Evolutionary conservation across 805 yeast genomes (phyloP), one percentile per base, ranked within the genome.

Genomic region (Candida manassasensis): DNA sequence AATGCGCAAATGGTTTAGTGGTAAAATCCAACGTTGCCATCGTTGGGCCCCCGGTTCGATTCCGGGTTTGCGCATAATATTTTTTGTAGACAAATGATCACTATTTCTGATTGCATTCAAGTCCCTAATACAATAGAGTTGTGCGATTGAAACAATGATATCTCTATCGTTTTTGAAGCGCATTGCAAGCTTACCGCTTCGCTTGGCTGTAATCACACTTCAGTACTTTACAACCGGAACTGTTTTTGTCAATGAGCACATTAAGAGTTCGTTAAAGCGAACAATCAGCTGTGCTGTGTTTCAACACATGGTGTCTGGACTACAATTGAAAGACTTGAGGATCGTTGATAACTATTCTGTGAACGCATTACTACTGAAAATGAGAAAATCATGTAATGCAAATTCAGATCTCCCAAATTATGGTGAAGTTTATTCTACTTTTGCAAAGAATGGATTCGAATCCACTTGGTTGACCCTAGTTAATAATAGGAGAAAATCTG

Each of bases 351-450:
- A 7, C 6, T 24, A 24, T 24, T 7, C 27, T 24, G 27, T 11
- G 6, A 24, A 24, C 27, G 9, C 27, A 6, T 24, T 24, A 14
- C 6, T 24, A 6, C 12, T 24, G 27, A 24, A 24, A 24, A n/a
- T 24, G 9, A 24, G 6, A 5, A 6, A 6, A 24, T 11, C 8
- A 6, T 24, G 9, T n/a, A 24, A 24, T 11, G 6, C 27, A 11
- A 7, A 24, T 11, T 24, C 27, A 5, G 27, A 24, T 24, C 12
- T 24, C 14, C 59, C 61, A 2, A 54, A 55, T 6, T 66, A 50
- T 35, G 72, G 72, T 4, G 48, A 55, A 24, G 38, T 43, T 15
- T 62, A 44, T 38, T 62, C 58, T 39, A 24, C 27, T 24, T 8
- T 24, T n/a, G 27, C 8, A 24, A 42, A 43, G 8, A 48, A 59